These are phyloP conservation scores for Potentilla sterilis DNA, from an alignment of 306 rosid genomes.

Conservation along the genomic window DNA sequence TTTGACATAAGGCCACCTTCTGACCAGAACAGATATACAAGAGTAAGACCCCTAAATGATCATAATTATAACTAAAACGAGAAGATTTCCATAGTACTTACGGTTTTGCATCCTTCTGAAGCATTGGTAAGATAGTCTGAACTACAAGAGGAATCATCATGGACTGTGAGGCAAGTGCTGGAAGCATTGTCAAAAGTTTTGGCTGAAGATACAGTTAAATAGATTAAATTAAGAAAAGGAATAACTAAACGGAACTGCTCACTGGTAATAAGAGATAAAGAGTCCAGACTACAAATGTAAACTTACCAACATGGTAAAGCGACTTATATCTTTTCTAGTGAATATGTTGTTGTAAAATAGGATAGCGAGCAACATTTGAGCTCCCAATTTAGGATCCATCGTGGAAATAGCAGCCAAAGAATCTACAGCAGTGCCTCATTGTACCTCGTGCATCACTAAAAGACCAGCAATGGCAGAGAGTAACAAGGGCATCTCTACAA, in stretches of 20 bases:
- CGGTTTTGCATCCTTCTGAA: constrained; percentile 71
- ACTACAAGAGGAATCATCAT: constrained; percentile 82
- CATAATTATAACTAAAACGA: background rate
- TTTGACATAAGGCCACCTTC: background rate
- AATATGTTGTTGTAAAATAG: constrained; percentile 73
- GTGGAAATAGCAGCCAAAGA: constrained; percentile 67
- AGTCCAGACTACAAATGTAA: constrained; percentile 22
- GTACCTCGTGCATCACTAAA: constrained; percentile 62
- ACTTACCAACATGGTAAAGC: constrained; percentile 70
- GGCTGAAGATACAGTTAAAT: constrained; percentile 56
- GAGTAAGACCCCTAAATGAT: background rate
- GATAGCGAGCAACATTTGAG: constrained; percentile 67
- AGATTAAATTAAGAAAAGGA: constrained; percentile 15
- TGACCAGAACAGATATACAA: background rate
- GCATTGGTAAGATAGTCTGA: constrained; percentile 89
- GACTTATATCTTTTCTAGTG: constrained; percentile 52
- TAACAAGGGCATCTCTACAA: constrained; percentile 66
- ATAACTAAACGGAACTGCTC: constrained; percentile 17
- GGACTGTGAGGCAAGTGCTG: constrained; percentile 83
- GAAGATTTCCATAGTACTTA: constrained; percentile 35
- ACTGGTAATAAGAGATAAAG: constrained; percentile 15
- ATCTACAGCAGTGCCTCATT: constrained; percentile 59
- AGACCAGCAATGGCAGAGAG: constrained; percentile 67
- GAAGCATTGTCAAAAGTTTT: constrained; percentile 72
- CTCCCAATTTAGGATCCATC: constrained; percentile 80